These are phyloP conservation scores for Metarhizium anisopliae DNA, from an alignment of 2,329 filamentous ascomycete genomes.

Conservation along the genomic window DNA sequence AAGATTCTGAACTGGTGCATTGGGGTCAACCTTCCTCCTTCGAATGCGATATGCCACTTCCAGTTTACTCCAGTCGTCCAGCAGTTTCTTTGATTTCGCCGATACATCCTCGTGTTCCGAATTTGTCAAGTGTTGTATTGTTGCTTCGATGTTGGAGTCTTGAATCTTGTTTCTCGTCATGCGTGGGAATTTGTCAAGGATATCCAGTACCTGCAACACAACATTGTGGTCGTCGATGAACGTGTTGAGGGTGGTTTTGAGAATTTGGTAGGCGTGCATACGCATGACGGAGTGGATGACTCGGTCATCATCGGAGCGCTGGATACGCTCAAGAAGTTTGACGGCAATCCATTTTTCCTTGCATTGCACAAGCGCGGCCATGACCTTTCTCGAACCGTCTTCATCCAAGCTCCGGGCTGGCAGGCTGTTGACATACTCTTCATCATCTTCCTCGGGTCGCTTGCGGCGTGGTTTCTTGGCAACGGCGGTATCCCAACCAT, in stretches of 20 bases:
- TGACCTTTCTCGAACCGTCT: constrained; percentile 82
- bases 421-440: constrained; percentile 89
- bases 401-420: constrained; percentile 72
- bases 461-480: constrained; percentile 89
- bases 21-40: constrained; percentile 74
- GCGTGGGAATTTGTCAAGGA: constrained; percentile 80
- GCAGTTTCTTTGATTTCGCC: constrained; percentile 58
- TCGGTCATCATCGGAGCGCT: constrained; percentile 75
- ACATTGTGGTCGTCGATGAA: constrained; percentile 89
- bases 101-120: constrained; percentile 69
- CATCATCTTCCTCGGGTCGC: constrained; percentile 83
- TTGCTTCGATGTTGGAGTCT: constrained; percentile 87
- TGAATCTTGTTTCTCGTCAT: constrained; percentile 95
- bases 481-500: constrained; percentile 85
- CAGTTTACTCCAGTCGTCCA: constrained; percentile 82
- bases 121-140: constrained; percentile 58
- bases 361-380: constrained; percentile 94
- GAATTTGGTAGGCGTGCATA: constrained; percentile 94
- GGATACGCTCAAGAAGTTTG: constrained; percentile 83
- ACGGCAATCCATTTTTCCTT: constrained; percentile 99
- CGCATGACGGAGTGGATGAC: constrained; percentile 83
- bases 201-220: constrained; percentile 78
- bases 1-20: constrained; percentile 45
- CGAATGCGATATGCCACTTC: constrained; percentile 90
- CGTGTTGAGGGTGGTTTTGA: constrained; percentile 76